Evolutionary conservation across 1,284 basidiomycete genomes (phyloP).

Genomic region (Fomitopsis palustris): DNA sequence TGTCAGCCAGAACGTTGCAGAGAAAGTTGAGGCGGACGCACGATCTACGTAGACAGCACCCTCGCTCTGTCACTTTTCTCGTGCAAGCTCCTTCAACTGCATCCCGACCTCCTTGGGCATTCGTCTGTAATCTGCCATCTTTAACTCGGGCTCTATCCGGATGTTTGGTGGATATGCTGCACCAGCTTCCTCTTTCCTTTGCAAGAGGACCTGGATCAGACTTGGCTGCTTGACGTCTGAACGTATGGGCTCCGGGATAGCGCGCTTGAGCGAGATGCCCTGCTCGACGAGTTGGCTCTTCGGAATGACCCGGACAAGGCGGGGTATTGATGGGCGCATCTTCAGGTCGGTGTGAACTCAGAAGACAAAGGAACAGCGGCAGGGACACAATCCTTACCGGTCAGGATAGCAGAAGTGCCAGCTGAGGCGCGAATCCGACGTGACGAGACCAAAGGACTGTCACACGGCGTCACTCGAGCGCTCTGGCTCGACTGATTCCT

Average conservation of each 20-base stretch:
- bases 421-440: too few species aligned
- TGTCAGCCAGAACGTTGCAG: background rate
- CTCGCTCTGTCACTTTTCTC: slow-evolving; percentile 26
- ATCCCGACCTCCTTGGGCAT: slow-evolving; percentile 32
- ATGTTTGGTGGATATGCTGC: slow-evolving; percentile 39
- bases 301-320: slow-evolving; percentile 40
- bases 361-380: too few species aligned
- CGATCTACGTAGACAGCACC: background rate
- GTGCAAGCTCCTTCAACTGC: slow-evolving; percentile 35
- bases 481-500: too few species aligned
- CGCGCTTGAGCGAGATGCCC: slow-evolving; percentile 16
- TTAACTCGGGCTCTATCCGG: slow-evolving; percentile 40
- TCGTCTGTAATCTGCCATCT: slow-evolving; percentile 33
- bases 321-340: slow-evolving; percentile 33
- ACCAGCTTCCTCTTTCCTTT: slow-evolving; percentile 35
- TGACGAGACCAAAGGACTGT: too few species aligned
- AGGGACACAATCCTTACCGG: too few species aligned
- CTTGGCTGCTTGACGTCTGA: slow-evolving; percentile 28
- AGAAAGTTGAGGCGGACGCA: background rate
- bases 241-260: slow-evolving; percentile 21
- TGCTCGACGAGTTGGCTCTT: slow-evolving; percentile 27
- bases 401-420: too few species aligned
- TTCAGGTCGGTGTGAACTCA: too few species aligned
- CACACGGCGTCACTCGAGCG: too few species aligned
- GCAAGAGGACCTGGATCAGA: slow-evolving; percentile 37